Conservation (phyloP, 1,139 yeast genomes). For the Kluyveromyces sp. region DNA sequence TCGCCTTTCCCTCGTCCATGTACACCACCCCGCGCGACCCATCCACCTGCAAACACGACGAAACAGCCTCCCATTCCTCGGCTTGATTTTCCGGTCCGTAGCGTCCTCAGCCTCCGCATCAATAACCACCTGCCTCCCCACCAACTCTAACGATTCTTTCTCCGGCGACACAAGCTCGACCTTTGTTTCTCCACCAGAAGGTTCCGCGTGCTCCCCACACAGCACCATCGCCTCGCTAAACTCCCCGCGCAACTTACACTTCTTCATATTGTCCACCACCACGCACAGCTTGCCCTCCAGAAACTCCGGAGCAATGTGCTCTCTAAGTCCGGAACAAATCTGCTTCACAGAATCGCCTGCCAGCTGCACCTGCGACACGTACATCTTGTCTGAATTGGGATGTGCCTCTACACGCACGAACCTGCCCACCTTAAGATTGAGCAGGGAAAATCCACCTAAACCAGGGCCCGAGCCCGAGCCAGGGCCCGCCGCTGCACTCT, state of each 20-base stretch:
- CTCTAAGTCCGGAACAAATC: constrained; percentile 19
- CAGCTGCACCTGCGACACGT: constrained; percentile 15
- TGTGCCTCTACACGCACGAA: constrained; percentile 11
- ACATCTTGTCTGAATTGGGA: constrained; percentile 17
- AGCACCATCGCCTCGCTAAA: constrained; percentile 19
- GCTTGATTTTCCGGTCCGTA: constrained; percentile 12
- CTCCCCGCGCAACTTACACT: constrained; percentile 19
- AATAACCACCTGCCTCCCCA: constrained; percentile 14
- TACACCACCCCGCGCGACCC: constrained; percentile 9
- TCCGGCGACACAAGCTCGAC: constrained; percentile 14
- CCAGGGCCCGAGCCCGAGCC: too few species aligned
- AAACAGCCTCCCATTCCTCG: background rate
- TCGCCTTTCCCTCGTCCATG: constrained; percentile 8
- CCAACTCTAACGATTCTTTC: background rate
- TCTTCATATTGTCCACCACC: constrained; percentile 18
- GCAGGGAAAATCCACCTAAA: constrained; percentile 8
- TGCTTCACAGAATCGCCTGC: constrained; percentile 9
- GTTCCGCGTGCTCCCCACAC: constrained; percentile 15
- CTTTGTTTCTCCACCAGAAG: background rate
- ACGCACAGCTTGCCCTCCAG: constrained; percentile 13
- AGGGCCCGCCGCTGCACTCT: too few species aligned
- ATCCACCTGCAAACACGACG: constrained; percentile 9
- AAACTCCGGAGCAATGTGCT: constrained; percentile 9
- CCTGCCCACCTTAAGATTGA: constrained; percentile 15
- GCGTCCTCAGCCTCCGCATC: constrained; percentile 3